Conservation (phyloP, 345 rosid species). For the Salix brachista region DNA sequence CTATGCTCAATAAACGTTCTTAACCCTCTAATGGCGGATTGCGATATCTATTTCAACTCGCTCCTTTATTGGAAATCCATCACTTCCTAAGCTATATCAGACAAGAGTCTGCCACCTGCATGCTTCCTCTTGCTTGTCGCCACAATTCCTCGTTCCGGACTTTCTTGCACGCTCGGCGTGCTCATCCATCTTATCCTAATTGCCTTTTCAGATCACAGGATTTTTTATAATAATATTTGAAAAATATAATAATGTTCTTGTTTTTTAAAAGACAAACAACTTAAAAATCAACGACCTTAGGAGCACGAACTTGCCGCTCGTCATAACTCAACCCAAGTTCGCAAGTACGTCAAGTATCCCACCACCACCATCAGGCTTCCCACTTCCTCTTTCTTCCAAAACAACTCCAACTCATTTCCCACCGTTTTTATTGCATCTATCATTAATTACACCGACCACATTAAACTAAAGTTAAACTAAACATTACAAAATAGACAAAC, state of each 20-base stretch:
- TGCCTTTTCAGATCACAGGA: background rate
- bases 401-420: background rate
- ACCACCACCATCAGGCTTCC: background rate
- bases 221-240: no score
- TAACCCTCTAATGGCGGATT: background rate
- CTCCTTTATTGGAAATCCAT: background rate
- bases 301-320: background rate
- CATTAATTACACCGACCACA: background rate
- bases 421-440: background rate
- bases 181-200: background rate
- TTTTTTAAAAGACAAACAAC: no score
- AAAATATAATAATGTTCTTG: no score
- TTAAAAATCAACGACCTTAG: background rate
- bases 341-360: background rate
- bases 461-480: background rate
- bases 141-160: background rate
- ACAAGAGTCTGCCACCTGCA: background rate
- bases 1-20: background rate
- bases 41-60: background rate
- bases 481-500: background rate
- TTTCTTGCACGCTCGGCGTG: background rate
- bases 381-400: background rate
- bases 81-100: background rate
- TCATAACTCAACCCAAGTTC: background rate
- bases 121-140: background rate